phyloP scores from a whole-genome alignment of 306 rosid species.

The Fragaria ananassa region DNA sequence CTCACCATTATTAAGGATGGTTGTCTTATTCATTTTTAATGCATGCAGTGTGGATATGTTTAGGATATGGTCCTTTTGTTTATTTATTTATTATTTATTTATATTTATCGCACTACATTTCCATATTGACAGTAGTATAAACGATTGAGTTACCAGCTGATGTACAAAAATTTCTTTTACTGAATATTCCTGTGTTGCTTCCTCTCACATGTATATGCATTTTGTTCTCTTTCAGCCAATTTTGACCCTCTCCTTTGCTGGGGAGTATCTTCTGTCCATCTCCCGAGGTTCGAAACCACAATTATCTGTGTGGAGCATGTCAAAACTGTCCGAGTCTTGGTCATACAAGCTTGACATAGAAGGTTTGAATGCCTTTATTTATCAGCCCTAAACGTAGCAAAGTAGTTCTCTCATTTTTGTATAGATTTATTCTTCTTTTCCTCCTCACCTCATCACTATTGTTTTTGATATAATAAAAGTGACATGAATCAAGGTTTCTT shows the following conservation, averaged over 20 bases:
- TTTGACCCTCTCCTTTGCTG: conserved; percentile 62
- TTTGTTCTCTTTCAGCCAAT: conserved; percentile 50
- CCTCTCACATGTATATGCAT: not conserved
- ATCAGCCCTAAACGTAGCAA: not conserved
- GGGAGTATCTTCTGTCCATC: conserved; percentile 68
- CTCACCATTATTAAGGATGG: not conserved
- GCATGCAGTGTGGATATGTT: not conserved
- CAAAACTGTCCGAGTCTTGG: conserved; percentile 63
- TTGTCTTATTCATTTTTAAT: not conserved
- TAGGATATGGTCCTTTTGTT: not conserved
- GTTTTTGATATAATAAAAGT: not conserved
- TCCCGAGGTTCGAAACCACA: conserved; percentile 71
- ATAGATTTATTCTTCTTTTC: not conserved
- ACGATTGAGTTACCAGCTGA: not conserved
- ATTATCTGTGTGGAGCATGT: conserved; percentile 68
- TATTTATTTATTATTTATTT: not conserved
- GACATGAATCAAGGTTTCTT: not conserved
- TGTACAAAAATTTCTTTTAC: not conserved
- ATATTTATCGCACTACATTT: not conserved
- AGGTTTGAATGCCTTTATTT: conserved; percentile 44
- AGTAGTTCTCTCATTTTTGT: not conserved
- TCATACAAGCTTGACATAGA: conserved; percentile 81
- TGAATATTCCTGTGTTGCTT: conserved; percentile 4
- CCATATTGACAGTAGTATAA: not conserved
- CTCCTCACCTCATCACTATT: not conserved